Evolutionary conservation across 495 filamentous ascomycete genomes (phyloP), one percentile per base, ranked within the genome.

Genomic region (Darksidea phi): DNA sequence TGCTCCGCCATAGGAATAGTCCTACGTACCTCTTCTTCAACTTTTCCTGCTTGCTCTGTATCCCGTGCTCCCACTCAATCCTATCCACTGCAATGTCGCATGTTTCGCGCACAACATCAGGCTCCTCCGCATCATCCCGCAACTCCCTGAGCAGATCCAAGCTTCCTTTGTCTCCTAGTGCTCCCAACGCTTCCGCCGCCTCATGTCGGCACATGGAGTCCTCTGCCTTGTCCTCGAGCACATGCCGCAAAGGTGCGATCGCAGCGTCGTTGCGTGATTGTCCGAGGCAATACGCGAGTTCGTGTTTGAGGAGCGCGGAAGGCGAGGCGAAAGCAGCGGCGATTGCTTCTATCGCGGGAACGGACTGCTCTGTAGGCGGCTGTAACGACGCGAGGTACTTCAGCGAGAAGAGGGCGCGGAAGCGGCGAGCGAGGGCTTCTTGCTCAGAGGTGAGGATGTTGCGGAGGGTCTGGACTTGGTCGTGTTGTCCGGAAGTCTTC

Each of bases 181-280:
- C 95, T 4, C 91, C 94, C 21, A 99, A 79, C 18, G 93, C 94
- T 80, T 99, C 94, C 1, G 91, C 94, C 5, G 94, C 93, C 77
- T 99, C 94, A 67, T 99, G 94, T 66, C 94, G 82, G 71, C 90
- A 95, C 91, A 99, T 99, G 42, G 86, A 74, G 78, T 96, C 93
- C 74, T 97, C 90, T 20, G 81, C 64, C 48, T 80, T 72, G 70
- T 97, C 84, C 67, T 87, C 81, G 56, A 99, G 77, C n/a, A 95
- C 88, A 15, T 80, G 72, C 52, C 86, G 83, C 48, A 99, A 79
- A 70, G 83, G 84, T 0, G 89, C 80, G 2, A 90, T 81, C 5
- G 92, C 86, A 20, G 87, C 85, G 15, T 76, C 68, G 69, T 96
- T 88, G 42, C 82, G 82, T 15, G 90, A 89, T 75, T 99, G 94